These are phyloP conservation scores for Penicillium manginii DNA, from an alignment of 495 filamentous ascomycete species.

Conservation along the genomic window DNA sequence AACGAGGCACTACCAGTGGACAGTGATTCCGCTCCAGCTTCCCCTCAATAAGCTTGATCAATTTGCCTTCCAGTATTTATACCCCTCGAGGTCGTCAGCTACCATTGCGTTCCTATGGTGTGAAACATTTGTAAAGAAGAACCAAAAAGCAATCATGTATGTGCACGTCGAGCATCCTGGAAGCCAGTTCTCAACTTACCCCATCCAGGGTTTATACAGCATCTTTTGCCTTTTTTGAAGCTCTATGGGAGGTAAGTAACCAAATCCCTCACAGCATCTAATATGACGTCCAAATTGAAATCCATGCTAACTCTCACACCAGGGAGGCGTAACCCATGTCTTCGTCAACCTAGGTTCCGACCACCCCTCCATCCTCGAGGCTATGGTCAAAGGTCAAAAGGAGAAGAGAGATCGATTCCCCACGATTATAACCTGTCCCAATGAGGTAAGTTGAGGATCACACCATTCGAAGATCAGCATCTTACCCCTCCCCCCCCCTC, in stretches of 20 bases:
- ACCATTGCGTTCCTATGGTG: not conserved
- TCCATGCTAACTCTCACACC: not conserved
- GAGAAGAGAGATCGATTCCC: conserved; percentile 72
- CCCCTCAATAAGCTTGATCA: not conserved
- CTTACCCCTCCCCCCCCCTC: not conserved
- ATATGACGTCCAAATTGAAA: not conserved
- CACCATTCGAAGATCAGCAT: conserved; percentile 2
- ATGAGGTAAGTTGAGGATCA: conserved; percentile 57
- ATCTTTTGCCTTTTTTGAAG: conserved; percentile 92
- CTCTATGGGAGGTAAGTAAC: conserved; percentile 70
- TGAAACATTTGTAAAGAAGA: not conserved
- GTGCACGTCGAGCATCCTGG: not conserved
- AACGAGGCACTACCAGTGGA: not conserved
- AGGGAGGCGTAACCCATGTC: conserved; percentile 86
- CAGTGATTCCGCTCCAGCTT: not conserved
- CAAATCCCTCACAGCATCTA: not conserved
- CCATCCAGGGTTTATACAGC: conserved; percentile 62
- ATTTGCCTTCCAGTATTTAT: not conserved
- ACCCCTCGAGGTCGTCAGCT: too few species aligned
- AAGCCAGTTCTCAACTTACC: conserved; percentile 2
- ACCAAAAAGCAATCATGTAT: conserved; percentile 13
- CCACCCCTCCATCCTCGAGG: conserved; percentile 90
- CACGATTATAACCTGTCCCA: conserved; percentile 88
- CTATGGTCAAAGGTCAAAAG: conserved; percentile 87
- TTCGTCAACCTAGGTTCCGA: conserved; percentile 97